Conservation (phyloP, 352 stramenopile species). For the Thalassiosira delicatula region DNA sequence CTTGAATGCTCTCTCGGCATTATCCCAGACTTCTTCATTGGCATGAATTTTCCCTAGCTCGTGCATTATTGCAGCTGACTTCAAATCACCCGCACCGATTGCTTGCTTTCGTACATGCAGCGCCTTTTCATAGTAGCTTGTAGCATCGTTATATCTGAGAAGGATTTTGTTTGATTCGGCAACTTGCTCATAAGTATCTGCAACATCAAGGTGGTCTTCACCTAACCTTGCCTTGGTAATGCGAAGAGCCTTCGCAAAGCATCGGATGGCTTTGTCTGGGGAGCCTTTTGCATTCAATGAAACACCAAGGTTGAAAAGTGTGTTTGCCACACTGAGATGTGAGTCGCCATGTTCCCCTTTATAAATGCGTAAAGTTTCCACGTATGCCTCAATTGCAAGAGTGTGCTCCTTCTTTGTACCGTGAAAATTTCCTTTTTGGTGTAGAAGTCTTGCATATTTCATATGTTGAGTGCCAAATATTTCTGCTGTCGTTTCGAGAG, state of each 20-base stretch:
- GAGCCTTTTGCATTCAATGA: slow-evolving; percentile 75
- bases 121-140: slow-evolving; percentile 69
- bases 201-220: slow-evolving; percentile 73
- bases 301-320: slow-evolving; percentile 71
- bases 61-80: slow-evolving; percentile 69
- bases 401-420: slow-evolving; percentile 57
- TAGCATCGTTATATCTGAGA: slow-evolving; percentile 57
- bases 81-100: slow-evolving; percentile 59
- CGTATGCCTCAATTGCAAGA: slow-evolving; percentile 70
- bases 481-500: slow-evolving; percentile 53
- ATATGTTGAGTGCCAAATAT: slow-evolving; percentile 57
- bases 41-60: slow-evolving; percentile 64
- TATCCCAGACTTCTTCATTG: slow-evolving; percentile 50
- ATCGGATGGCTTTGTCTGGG: slow-evolving; percentile 71
- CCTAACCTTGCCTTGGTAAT: slow-evolving; percentile 69
- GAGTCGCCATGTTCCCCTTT: slow-evolving; percentile 64
- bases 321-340: slow-evolving; percentile 72
- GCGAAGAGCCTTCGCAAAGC: slow-evolving; percentile 65
- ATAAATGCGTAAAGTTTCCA: slow-evolving; percentile 69
- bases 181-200: slow-evolving; percentile 72
- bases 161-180: slow-evolving; percentile 64
- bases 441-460: slow-evolving; percentile 68
- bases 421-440: slow-evolving; percentile 66
- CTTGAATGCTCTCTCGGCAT: slow-evolving; percentile 69
- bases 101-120: slow-evolving; percentile 63